A percentile compares a stretch with the other conserved stretches of the same genome.
Evolutionary conservation across 768 basidiomycete genomes (phyloP).

Genomic region (Boletus coccyginus): DNA sequence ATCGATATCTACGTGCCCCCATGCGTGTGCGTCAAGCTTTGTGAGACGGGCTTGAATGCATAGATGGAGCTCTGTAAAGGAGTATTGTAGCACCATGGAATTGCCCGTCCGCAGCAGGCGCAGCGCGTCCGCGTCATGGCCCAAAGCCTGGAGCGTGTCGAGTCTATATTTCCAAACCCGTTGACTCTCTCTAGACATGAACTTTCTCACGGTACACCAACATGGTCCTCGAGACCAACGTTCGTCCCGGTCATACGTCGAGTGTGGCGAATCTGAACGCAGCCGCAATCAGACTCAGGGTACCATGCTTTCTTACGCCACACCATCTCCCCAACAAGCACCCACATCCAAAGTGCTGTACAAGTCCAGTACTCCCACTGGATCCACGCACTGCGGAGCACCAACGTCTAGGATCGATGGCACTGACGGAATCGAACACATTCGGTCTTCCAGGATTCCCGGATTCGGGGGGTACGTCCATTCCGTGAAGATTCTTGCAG

Average conservation of each 20-base stretch:
- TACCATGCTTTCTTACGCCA: not conserved
- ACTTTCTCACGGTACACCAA: slow-evolving; percentile 7
- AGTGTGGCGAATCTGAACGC: slow-evolving; percentile 7
- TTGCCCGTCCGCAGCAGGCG: not conserved
- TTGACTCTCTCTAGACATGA: not conserved
- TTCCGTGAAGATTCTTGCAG: not conserved
- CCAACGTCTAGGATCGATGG: not conserved
- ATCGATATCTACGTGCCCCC: not conserved
- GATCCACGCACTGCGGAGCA: slow-evolving; percentile 1
- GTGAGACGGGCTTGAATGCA: not conserved
- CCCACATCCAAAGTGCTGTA: not conserved
- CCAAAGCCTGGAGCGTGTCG: not conserved
- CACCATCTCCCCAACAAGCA: not conserved
- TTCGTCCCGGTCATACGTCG: not conserved
- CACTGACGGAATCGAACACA: slow-evolving; percentile 2
- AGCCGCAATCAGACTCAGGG: slow-evolving; percentile 1
- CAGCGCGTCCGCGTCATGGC: not conserved
- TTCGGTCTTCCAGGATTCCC: not conserved
- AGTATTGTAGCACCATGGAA: not conserved
- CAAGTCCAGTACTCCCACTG: not conserved
- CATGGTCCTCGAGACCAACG: not conserved
- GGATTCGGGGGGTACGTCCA: not conserved
- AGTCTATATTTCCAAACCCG: not conserved
- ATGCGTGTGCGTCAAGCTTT: not conserved
- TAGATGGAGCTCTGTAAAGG: not conserved